A percentile compares a stretch with the other conserved stretches of the same genome.
These are phyloP conservation scores for Aureobasidium mangrovei DNA, from an alignment of 2,329 filamentous ascomycete species.

Conservation along the genomic window DNA sequence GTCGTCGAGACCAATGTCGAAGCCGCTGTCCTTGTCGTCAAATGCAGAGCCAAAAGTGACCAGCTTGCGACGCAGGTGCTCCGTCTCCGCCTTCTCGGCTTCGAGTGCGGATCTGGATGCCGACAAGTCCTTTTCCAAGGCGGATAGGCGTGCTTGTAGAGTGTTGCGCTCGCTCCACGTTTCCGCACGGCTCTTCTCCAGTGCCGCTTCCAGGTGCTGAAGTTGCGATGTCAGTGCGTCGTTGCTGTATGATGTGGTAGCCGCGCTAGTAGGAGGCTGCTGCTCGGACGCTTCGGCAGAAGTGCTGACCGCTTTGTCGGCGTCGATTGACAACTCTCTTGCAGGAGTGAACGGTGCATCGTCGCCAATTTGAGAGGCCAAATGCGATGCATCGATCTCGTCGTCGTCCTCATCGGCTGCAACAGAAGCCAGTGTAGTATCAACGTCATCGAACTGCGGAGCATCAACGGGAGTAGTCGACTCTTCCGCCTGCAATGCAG, in stretches of 20 bases:
- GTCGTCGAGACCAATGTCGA: not conserved
- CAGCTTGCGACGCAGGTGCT: not conserved
- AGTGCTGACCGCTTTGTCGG: too few species aligned
- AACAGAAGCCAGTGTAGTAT: not conserved
- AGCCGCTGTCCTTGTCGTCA: not conserved
- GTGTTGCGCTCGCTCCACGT: not conserved
- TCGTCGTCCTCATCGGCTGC: not conserved
- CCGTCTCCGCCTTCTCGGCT: not conserved
- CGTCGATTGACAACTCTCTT: too few species aligned
- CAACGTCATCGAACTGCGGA: not conserved
- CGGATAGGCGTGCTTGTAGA: not conserved
- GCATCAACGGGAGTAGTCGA: not conserved
- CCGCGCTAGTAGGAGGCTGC: too few species aligned
- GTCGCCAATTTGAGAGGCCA: not conserved
- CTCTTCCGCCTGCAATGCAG: not conserved
- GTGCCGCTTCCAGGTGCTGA: constrained; percentile 7
- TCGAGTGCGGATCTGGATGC: not conserved
- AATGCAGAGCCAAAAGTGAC: not conserved
- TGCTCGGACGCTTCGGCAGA: too few species aligned
- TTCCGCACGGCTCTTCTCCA: constrained; percentile 2
- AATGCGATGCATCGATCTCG: not conserved
- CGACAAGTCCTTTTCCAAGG: not conserved
- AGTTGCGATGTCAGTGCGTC: not conserved
- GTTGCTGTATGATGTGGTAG: not conserved
- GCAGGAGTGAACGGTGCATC: not conserved